Evolutionary conservation across 2,329 filamentous ascomycete genomes (phyloP).

Genomic region (Macrophomina phaseolina): DNA sequence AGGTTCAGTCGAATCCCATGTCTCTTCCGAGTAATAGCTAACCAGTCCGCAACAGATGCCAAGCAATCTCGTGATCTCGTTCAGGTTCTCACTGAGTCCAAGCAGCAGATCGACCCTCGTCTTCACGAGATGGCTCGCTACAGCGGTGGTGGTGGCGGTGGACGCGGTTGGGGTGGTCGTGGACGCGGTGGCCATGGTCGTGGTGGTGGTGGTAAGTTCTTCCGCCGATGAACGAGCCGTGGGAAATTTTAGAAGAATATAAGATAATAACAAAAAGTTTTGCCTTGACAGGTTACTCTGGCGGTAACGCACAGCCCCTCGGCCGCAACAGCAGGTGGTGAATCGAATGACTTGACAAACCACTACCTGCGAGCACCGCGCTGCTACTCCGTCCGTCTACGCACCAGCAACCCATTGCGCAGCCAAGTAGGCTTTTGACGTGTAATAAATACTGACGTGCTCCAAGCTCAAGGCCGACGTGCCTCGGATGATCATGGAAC

Average conservation of each 20-base stretch:
- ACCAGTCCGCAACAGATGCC: conserved; percentile 46
- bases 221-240: conserved; percentile 23
- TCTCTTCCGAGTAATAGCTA: conserved; percentile 27
- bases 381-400: not conserved
- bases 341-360: conserved; percentile 28
- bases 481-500: conserved; percentile 10
- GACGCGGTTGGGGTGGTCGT: conserved; percentile 69
- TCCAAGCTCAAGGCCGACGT: conserved; percentile 9
- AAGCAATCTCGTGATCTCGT: conserved; percentile 91
- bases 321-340: conserved; percentile 49
- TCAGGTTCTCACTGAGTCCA: conserved; percentile 89
- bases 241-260: not conserved
- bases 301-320: conserved; percentile 46
- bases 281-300: conserved; percentile 28
- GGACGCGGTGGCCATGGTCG: conserved; percentile 71
- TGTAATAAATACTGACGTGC: conserved; percentile 21
- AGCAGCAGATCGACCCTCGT: conserved; percentile 96
- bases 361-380: conserved; percentile 7
- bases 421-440: conserved; percentile 21
- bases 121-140: conserved; percentile 96
- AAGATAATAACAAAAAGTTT: conserved; percentile 22
- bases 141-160: conserved; percentile 79
- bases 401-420: conserved; percentile 8
- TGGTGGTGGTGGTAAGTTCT: conserved; percentile 54
- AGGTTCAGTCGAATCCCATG: conserved; percentile 54